Evolutionary conservation across 371 early-diverging fungal genomes (phyloP).

Genomic region (Mucor piriformis): DNA sequence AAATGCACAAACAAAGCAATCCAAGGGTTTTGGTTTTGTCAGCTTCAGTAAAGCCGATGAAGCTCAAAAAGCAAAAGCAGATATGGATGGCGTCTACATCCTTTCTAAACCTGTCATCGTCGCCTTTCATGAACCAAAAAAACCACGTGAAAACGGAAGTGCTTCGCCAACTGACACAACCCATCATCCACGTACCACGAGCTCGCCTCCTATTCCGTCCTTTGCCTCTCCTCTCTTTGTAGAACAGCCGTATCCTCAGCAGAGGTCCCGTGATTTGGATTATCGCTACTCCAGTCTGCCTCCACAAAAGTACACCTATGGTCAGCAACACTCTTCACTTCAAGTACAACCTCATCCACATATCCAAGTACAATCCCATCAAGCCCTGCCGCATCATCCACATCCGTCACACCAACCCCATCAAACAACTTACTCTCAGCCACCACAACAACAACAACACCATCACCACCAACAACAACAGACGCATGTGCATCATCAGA

Average conservation of each 20-base stretch:
- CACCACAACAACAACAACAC: not conserved
- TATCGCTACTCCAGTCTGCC: not conserved
- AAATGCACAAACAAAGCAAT: conserved; percentile 42
- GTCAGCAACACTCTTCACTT: not conserved
- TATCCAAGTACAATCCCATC: too few relatives aligned
- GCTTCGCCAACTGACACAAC: conserved; percentile 2
- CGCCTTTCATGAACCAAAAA: conserved; percentile 55
- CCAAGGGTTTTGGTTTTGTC: conserved; percentile 57
- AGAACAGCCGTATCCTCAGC: conserved; percentile 1
- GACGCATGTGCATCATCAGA: not conserved
- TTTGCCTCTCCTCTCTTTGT: too few relatives aligned
- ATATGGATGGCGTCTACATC: conserved; percentile 41
- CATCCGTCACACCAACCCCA: too few relatives aligned
- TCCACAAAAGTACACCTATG: too few relatives aligned
- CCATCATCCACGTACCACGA: not conserved
- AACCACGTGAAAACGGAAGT: conserved; percentile 23
- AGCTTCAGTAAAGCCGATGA: conserved; percentile 49
- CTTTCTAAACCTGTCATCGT: conserved; percentile 46
- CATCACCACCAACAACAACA: not conserved
- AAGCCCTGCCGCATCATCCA: too few relatives aligned
- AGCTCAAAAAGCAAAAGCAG: conserved; percentile 37
- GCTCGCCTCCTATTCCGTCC: too few relatives aligned
- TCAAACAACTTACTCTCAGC: too few relatives aligned
- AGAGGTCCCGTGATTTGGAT: not conserved
- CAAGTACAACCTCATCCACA: not conserved